Evolutionary conservation across 352 stramenopile genomes (phyloP).

Genomic region (Globisporangium spiculum): DNA sequence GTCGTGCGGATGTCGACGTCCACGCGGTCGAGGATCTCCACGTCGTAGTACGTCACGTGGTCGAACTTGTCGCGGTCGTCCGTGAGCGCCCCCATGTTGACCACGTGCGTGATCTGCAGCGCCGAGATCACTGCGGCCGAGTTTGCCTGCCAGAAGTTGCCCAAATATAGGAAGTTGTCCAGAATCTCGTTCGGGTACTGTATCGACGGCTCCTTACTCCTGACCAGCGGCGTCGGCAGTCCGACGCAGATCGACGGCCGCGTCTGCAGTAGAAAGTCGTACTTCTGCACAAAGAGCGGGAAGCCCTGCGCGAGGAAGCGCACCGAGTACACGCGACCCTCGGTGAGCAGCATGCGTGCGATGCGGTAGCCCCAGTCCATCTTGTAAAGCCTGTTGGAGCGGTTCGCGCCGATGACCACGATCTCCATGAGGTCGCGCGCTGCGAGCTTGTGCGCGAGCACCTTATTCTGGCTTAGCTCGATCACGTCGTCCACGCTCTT

Average conservation of each 20-base stretch:
- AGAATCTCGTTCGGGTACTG: constrained; percentile 81
- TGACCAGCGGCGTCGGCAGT: not conserved
- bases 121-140: constrained; percentile 45
- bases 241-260: constrained; percentile 18
- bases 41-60: constrained; percentile 60
- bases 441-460: constrained; percentile 42
- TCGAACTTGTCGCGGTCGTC: constrained; percentile 53
- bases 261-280: constrained; percentile 57
- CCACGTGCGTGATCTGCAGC: constrained; percentile 66
- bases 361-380: constrained; percentile 74
- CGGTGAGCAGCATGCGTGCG: constrained; percentile 53
- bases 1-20: constrained; percentile 55
- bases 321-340: constrained; percentile 72
- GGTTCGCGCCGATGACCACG: constrained; percentile 60
- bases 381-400: constrained; percentile 47
- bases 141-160: constrained; percentile 83
- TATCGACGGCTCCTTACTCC: constrained; percentile 13
- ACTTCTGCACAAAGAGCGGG: constrained; percentile 60
- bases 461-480: constrained; percentile 27
- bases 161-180: constrained; percentile 64
- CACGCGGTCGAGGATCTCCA: constrained; percentile 58
- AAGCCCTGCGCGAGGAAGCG: constrained; percentile 68
- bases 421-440: constrained; percentile 67
- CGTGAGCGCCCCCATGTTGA: constrained; percentile 70
- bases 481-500: constrained; percentile 61